A percentile compares a stretch with the other conserved stretches of the same genome.
Evolutionary conservation across 345 rosid species (phyloP).

Genomic region (Fremontodendron californicum): DNA sequence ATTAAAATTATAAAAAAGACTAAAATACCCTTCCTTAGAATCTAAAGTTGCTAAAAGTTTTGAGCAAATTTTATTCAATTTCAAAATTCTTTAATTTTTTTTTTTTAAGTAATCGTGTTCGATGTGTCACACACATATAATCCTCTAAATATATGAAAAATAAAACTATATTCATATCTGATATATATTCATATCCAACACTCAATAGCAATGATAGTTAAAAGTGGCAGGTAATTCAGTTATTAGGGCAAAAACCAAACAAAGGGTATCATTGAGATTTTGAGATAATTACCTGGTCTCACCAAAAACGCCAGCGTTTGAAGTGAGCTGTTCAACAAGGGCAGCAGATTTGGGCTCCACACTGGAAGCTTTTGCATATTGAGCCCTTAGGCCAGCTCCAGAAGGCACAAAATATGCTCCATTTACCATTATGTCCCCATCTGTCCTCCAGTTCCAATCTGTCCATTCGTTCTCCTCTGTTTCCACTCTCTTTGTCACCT

Average conservation of each 20-base stretch:
- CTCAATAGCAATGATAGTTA: background rate
- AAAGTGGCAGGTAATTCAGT: slow-evolving; percentile 14
- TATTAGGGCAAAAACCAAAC: slow-evolving; percentile 6
- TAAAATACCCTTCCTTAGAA: background rate
- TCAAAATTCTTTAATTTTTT: too few relatives aligned
- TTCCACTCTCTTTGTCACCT: slow-evolving; percentile 97
- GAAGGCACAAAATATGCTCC: slow-evolving; percentile 96
- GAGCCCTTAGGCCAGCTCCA: slow-evolving; percentile 58
- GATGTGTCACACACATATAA: too few relatives aligned
- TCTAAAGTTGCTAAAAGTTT: background rate
- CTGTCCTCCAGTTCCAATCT: slow-evolving; percentile 97
- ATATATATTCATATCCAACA: too few relatives aligned
- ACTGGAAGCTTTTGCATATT: slow-evolving; percentile 69
- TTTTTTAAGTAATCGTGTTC: too few relatives aligned
- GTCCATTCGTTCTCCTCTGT: slow-evolving; percentile 63
- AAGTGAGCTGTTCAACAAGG: slow-evolving; percentile 58
- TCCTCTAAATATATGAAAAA: too few relatives aligned
- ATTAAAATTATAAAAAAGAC: background rate
- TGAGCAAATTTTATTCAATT: background rate
- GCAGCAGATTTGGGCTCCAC: slow-evolving; percentile 70
- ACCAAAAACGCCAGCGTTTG: slow-evolving; percentile 79
- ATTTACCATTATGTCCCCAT: slow-evolving; percentile 79
- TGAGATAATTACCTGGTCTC: slow-evolving; percentile 50
- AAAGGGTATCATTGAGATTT: background rate
- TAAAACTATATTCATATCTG: too few relatives aligned